Base-by-base conservation (phyloP, 768 basidiomycete genomes). In the Pholiota molesta region DNA sequence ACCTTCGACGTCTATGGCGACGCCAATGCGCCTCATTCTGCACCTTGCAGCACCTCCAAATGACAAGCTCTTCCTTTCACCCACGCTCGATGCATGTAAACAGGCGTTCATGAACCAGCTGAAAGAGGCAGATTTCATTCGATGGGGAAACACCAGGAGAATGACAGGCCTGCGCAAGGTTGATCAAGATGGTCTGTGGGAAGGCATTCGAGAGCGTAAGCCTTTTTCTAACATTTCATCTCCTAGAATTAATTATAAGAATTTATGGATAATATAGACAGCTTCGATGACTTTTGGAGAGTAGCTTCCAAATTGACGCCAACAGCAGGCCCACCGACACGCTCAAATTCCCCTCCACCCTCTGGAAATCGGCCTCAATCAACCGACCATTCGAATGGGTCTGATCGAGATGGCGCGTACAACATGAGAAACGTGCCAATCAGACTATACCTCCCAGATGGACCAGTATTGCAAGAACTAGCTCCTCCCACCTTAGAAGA, bases 141-240 rank as follows among this genome's bases (percentile, higher is more conserved):
- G 97, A 52, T 99, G 95, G 95, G 94, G 97, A 1, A 97, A 91
- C 75, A 96, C 94, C 19, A 94, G 94, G 71, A 86, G 95, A 37
- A 94, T 98, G 79, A 98, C 95, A 1, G 87, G 92, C 17, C 81
- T 99, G 35, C 78, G 95, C 57, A 94, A 95, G 73, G 87, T 84
- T 26, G 97, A 99, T 70, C 93, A 99, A 72, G 97, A 99, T 72
- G 94, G 90, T 0, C 86, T 98, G 59, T 99, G 97, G 97, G 95
- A 97, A 68, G 95, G 95, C 8, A 91, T 99, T 65, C 90, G 90
- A 77, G 91, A 94, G 69, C 94, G 97, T 98, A 72, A 77, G 95
- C 47, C 47, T 33, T 26, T 60, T n/a, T 55, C 33, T 59, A 57
- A 58, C 64, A 55, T 17, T n/a, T 37, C 40, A 17, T 39, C 51